These are phyloP conservation scores for Meyerozyma elateridarum DNA, from an alignment of 1,139 yeast genomes.

Conservation along the genomic window DNA sequence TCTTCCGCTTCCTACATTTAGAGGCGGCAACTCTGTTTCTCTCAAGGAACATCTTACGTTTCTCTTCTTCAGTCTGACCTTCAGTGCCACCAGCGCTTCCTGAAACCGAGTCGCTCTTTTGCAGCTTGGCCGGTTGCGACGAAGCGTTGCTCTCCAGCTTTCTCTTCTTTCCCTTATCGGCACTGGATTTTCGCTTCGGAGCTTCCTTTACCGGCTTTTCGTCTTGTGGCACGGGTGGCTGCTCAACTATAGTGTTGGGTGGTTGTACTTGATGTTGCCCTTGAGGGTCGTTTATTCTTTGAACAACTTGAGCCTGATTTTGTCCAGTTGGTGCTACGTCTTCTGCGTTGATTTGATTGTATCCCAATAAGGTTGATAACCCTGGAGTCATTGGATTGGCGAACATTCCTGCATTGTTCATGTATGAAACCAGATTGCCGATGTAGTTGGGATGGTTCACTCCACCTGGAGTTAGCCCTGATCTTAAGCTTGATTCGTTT, in stretches of 20 bases:
- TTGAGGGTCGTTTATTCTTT: not conserved
- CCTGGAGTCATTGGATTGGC: slow-evolving; percentile 45
- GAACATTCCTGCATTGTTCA: slow-evolving; percentile 41
- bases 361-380: slow-evolving; percentile 20
- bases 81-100: slow-evolving; percentile 18
- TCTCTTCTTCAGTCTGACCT: slow-evolving; percentile 53
- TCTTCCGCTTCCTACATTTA: slow-evolving; percentile 91
- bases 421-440: slow-evolving; percentile 32
- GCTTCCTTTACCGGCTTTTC: slow-evolving; percentile 4
- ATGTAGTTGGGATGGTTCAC: slow-evolving; percentile 16
- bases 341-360: slow-evolving; percentile 1
- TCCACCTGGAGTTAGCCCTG: slow-evolving; percentile 56
- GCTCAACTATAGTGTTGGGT: too few species aligned
- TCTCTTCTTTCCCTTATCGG: slow-evolving; percentile 7
- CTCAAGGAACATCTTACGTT: slow-evolving; percentile 78
- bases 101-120: slow-evolving; percentile 4
- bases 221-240: slow-evolving; percentile 4
- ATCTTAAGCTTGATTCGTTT: slow-evolving; percentile 59
- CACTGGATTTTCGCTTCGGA: slow-evolving; percentile 10
- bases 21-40: slow-evolving; percentile 93
- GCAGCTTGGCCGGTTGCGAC: slow-evolving; percentile 4
- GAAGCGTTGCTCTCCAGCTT: slow-evolving; percentile 8
- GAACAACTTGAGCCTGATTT: not conserved
- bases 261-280: not conserved
- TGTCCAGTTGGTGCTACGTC: too few species aligned